These are phyloP conservation scores for Glycine latifolia DNA, from an alignment of 306 rosid species.

Conservation along the genomic window DNA sequence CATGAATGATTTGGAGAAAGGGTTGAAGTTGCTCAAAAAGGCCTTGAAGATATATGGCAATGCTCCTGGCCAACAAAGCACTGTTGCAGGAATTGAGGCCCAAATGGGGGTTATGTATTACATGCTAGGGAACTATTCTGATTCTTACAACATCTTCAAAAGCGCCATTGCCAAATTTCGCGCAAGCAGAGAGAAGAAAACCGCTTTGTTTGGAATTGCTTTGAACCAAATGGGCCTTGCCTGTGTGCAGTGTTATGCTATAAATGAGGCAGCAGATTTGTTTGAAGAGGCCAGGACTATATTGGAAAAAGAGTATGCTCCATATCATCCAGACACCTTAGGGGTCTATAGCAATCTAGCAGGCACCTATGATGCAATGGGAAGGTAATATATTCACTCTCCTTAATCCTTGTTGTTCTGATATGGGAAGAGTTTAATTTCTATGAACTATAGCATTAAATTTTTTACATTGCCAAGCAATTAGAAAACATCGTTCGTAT, in stretches of 20 bases:
- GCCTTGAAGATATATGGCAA: conserved; percentile 69
- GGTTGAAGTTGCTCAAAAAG: conserved; percentile 78
- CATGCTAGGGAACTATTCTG: conserved; percentile 75
- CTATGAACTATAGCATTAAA: background rate
- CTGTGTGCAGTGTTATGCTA: conserved; percentile 76
- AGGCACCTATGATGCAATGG: conserved; percentile 94
- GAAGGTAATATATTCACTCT: conserved; percentile 63
- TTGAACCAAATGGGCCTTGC: conserved; percentile 92
- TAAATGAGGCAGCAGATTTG: conserved; percentile 88
- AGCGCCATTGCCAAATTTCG: conserved; percentile 72
- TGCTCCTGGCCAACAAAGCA: conserved; percentile 73
- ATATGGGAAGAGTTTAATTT: background rate
- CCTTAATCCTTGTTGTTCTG: background rate
- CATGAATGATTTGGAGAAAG: conserved; percentile 76
- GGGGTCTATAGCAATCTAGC: conserved; percentile 90
- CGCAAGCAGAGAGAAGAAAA: conserved; percentile 74
- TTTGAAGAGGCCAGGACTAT: conserved; percentile 81
- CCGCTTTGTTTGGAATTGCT: conserved; percentile 81
- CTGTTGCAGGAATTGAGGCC: conserved; percentile 86
- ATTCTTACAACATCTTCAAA: conserved; percentile 69
- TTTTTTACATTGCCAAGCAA: background rate
- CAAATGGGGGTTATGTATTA: conserved; percentile 87
- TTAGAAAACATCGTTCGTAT: background rate
- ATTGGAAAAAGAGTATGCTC: conserved; percentile 83
- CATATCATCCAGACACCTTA: conserved; percentile 77